Conservation (phyloP, 2,329 filamentous ascomycete species). For the Alternaria arbusti region DNA sequence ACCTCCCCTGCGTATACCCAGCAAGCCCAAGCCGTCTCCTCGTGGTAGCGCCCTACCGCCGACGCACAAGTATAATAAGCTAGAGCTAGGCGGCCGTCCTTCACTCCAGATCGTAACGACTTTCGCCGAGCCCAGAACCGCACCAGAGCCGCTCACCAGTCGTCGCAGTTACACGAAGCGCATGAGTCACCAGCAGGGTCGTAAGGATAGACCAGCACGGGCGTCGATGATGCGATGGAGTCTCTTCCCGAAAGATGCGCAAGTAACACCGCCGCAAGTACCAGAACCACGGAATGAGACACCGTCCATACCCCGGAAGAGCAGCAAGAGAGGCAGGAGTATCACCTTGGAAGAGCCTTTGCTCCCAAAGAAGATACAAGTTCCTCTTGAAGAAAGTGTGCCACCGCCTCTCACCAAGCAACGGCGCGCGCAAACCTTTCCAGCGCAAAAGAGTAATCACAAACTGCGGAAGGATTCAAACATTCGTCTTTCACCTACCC, state of each 20-base stretch:
- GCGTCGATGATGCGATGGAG: not conserved
- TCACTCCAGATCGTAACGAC: not conserved
- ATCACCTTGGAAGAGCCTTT: not conserved
- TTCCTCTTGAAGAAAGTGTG: not conserved
- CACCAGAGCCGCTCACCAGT: not conserved
- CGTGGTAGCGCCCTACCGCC: not conserved
- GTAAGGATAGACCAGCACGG: not conserved
- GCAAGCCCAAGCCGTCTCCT: not conserved
- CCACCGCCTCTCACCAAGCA: not conserved
- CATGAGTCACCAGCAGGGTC: not conserved
- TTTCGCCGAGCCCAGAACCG: not conserved
- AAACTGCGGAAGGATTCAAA: not conserved
- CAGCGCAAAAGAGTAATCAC: not conserved
- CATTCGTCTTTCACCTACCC: not conserved
- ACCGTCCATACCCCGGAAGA: not conserved
- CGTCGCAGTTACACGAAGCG: not conserved
- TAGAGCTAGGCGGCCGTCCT: not conserved
- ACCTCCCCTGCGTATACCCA: not conserved
- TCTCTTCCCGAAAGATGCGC: not conserved
- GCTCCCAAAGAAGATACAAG: not conserved
- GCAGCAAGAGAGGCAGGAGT: not conserved
- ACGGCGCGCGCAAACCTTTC: not conserved
- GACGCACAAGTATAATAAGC: not conserved
- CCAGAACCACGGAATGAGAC: not conserved
- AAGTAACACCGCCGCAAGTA: not conserved